phyloP scores from a whole-genome alignment of 2,329 filamentous ascomycete species.

The Alternaria metachromatica region DNA sequence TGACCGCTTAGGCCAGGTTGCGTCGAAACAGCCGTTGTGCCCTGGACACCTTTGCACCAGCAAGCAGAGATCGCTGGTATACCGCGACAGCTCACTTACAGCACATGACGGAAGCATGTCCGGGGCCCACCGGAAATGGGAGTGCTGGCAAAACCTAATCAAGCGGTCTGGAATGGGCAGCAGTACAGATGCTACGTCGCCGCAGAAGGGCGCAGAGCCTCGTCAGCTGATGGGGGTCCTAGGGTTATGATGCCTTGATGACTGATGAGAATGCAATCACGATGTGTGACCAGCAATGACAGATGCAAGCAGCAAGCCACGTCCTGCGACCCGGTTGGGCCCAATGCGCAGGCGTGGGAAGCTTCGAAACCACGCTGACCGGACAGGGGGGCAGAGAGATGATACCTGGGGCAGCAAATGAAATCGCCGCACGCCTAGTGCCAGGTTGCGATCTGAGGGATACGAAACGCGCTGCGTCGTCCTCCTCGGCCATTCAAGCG shows the following conservation, averaged over 20 bases:
- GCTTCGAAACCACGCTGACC: slow-evolving; percentile 32
- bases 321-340: slow-evolving; percentile 30
- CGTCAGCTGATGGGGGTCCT: slow-evolving; percentile 39
- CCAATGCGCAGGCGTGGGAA: slow-evolving; percentile 27
- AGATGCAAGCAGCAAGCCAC: slow-evolving; percentile 18
- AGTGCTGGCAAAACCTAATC: slow-evolving; percentile 7
- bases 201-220: slow-evolving; percentile 29
- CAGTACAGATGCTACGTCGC: slow-evolving; percentile 23
- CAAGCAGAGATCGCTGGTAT: slow-evolving; percentile 19
- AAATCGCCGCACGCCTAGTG: slow-evolving; percentile 28
- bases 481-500: slow-evolving; percentile 51
- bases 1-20: slow-evolving; percentile 23
- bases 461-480: slow-evolving; percentile 39
- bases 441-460: slow-evolving; percentile 18
- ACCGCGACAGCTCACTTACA: slow-evolving; percentile 36
- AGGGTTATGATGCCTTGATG: slow-evolving; percentile 19
- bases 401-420: slow-evolving; percentile 41
- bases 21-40: slow-evolving; percentile 45
- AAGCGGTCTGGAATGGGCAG: slow-evolving; percentile 18
- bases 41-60: slow-evolving; percentile 32
- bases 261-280: slow-evolving; percentile 24
- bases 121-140: slow-evolving; percentile 22
- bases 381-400: slow-evolving; percentile 23
- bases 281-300: slow-evolving; percentile 21
- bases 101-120: slow-evolving; percentile 38